Conservation (phyloP, 768 basidiomycete genomes). For the Lentinula edodes region DNA sequence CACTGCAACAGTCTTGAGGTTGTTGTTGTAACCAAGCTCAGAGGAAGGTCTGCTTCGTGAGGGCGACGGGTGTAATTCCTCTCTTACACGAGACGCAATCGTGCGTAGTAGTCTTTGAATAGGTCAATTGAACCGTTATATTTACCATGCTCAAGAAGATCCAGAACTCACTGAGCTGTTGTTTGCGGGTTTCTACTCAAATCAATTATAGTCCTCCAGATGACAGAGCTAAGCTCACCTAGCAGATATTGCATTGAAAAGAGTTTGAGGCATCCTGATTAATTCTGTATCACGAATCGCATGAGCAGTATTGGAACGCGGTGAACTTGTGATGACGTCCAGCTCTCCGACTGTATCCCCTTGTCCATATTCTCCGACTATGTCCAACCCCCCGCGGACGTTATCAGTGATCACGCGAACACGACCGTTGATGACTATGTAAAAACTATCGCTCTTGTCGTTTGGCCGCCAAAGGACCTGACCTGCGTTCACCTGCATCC, state of each 20-base stretch:
- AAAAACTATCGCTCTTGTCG: slow-evolving; percentile 91
- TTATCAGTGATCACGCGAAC: slow-evolving; percentile 84
- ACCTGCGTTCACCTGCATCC: slow-evolving; percentile 96
- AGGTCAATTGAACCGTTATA: background rate
- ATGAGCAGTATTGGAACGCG: slow-evolving; percentile 86
- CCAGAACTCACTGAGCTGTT: slow-evolving; percentile 62
- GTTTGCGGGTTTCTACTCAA: slow-evolving; percentile 71
- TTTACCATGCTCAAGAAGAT: background rate
- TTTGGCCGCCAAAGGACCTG: slow-evolving; percentile 93
- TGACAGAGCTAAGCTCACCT: slow-evolving; percentile 36
- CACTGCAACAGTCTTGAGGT: slow-evolving; percentile 92
- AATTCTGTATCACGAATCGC: slow-evolving; percentile 98
- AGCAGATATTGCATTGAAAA: slow-evolving; percentile 96
- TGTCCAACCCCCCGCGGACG: slow-evolving; percentile 69
- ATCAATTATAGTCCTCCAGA: background rate
- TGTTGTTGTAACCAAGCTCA: slow-evolving; percentile 77
- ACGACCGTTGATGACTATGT: slow-evolving; percentile 97
- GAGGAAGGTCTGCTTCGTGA: slow-evolving; percentile 40
- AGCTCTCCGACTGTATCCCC: slow-evolving; percentile 96
- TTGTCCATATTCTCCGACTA: slow-evolving; percentile 92
- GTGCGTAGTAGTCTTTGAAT: slow-evolving; percentile 62
- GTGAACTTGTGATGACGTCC: slow-evolving; percentile 91
- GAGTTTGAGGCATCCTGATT: slow-evolving; percentile 92
- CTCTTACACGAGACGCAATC: slow-evolving; percentile 89
- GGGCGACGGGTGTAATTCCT: slow-evolving; percentile 68